These are phyloP conservation scores for Flaveria trinervia DNA, from an alignment of 129 eudicot species.

Conservation along the genomic window DNA sequence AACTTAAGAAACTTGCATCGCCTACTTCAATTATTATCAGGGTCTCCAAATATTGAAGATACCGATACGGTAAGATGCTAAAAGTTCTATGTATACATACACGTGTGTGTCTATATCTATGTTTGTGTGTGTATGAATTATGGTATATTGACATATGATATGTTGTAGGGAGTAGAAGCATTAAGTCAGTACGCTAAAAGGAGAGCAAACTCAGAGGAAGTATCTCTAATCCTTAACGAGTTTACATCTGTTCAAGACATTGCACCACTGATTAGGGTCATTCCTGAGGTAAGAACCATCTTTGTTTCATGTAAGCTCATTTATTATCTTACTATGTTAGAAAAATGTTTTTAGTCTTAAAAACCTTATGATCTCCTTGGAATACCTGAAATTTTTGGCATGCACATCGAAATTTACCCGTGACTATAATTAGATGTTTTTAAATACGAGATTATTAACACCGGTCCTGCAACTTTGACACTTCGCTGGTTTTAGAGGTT, in stretches of 20 bases:
- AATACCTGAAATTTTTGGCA: background rate
- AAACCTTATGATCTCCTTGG: background rate
- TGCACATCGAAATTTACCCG: background rate
- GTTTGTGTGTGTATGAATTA: conserved; percentile 1
- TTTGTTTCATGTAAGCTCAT: background rate
- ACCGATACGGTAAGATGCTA: conserved; percentile 55
- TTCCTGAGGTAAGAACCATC: conserved; percentile 65
- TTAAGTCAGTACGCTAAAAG: conserved; percentile 37
- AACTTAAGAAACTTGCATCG: conserved; percentile 81
- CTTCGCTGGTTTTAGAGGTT: background rate
- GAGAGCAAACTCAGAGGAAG: conserved; percentile 37
- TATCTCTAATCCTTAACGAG: conserved; percentile 42
- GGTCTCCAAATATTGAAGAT: conserved; percentile 45
- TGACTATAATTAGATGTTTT: background rate
- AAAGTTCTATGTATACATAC: conserved; percentile 17
- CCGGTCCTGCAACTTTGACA: background rate
- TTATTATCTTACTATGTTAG: background rate
- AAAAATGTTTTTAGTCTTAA: background rate
- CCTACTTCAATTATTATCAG: conserved; percentile 63
- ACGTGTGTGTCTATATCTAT: too few species aligned
- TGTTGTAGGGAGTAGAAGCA: conserved; percentile 49
- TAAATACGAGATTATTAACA: background rate
- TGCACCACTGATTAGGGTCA: conserved; percentile 56
- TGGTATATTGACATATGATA: background rate
- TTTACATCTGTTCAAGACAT: conserved; percentile 56